Evolutionary conservation across 306 rosid genomes (phyloP), one percentile per base, ranked within the genome.

Genomic region (Leucaena leucocephala): DNA sequence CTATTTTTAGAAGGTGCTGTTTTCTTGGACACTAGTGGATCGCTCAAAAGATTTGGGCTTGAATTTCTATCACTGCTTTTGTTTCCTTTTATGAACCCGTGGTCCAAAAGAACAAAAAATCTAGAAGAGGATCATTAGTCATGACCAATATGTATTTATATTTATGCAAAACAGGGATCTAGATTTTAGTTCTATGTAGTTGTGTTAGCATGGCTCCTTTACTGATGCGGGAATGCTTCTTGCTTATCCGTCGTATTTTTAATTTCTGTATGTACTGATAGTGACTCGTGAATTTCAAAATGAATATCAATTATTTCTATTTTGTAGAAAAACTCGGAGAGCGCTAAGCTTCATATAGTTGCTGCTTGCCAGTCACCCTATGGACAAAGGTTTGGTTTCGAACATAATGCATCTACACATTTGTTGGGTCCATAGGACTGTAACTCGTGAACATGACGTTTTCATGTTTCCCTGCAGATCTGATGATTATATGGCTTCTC

Each of bases 401-500:
- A 78, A 74, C 62, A 48, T 19, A 49, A 27, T 36, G 38, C 59
- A 11, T 40, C 33, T 39, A 2, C 55, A 11, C 17, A 67, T 80
- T 59, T 34, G 42, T 61, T 45, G 33, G 69, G 76, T 48, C 39
- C 52, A 68, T 17, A 44, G 50, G 33, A 21, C 11, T 72, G 57
- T 22, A 82, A n/a, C 11, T 16, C 54, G n/a, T 52, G 72, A 81
- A 68, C 83, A 80, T 73, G 74, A 72, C 38, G 68, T 35, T 55
- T 81, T 36, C 54, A 54, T 70, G 72, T 46, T 84, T 69, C 33
- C 34, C 82, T 76, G 81, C 88, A 95, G 98, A 81, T 91, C 97
- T 66, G 93, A 91, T 75, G 98, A 95, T 85, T 95, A 95, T 69
- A 95, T 92, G 98, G 94, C 91, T 48, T 85, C 98, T 76, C 90